Evolutionary conservation across 305 asterid species (phyloP).

Genomic region (Solanum hybrid): DNA sequence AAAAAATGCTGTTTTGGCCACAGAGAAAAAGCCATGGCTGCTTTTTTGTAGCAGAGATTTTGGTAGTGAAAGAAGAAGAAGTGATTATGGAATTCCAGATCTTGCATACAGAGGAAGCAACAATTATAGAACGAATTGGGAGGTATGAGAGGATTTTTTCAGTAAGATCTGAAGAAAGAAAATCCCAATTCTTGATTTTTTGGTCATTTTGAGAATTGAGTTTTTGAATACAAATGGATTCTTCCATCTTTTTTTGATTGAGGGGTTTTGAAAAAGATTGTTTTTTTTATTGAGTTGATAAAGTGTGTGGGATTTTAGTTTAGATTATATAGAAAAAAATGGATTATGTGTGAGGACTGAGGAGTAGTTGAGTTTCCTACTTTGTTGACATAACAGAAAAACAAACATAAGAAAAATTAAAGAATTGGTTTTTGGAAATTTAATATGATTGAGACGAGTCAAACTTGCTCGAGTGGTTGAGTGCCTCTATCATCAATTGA

Average conservation of each 20-base stretch:
- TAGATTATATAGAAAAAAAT: neutral
- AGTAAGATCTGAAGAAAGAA: slow-evolving; percentile 21
- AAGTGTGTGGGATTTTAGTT: neutral
- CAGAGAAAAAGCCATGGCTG: slow-evolving; percentile 27
- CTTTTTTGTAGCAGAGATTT: neutral
- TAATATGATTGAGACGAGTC: neutral
- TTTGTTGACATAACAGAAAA: neutral
- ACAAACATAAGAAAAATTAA: neutral
- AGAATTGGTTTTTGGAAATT: neutral
- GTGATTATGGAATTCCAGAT: slow-evolving; percentile 19
- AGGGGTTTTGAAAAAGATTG: neutral
- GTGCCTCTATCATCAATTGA: neutral
- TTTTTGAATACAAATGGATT: neutral
- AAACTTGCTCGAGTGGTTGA: neutral
- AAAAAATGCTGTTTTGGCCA: neutral
- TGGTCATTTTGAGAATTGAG: neutral
- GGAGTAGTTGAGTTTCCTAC: neutral
- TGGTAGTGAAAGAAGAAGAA: slow-evolving; percentile 18
- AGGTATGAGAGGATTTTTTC: slow-evolving; percentile 27
- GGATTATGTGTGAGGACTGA: neutral
- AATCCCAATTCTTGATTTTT: slow-evolving; percentile 2
- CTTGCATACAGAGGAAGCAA: slow-evolving; percentile 35
- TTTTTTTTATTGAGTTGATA: neutral
- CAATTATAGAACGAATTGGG: slow-evolving; percentile 23
- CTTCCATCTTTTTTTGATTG: neutral